These are phyloP conservation scores for Phaeotremella skinneri DNA, from an alignment of 768 basidiomycete species.

Conservation along the genomic window DNA sequence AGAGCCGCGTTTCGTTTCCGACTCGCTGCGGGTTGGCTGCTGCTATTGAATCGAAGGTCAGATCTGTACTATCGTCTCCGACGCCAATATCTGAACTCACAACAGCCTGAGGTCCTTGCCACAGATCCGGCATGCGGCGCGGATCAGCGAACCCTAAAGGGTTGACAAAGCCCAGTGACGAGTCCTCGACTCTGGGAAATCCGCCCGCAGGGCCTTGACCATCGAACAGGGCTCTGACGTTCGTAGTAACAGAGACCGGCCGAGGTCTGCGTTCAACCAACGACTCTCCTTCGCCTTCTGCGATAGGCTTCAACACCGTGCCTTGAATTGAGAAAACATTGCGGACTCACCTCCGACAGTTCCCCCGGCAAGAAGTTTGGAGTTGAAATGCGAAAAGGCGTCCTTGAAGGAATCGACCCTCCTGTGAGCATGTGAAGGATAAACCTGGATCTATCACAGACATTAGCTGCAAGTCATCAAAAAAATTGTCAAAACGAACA, in stretches of 20 bases:
- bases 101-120: slow-evolving; percentile 21
- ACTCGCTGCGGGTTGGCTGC: slow-evolving; percentile 16
- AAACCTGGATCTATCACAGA: slow-evolving; percentile 33
- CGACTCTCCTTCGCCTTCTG: slow-evolving; percentile 75
- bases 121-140: slow-evolving; percentile 19
- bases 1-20: slow-evolving; percentile 37
- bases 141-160: slow-evolving; percentile 30
- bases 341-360: slow-evolving; percentile 60
- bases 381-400: slow-evolving; percentile 94
- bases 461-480: not conserved
- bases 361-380: slow-evolving; percentile 75
- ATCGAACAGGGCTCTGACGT: slow-evolving; percentile 93
- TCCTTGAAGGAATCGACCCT: slow-evolving; percentile 90
- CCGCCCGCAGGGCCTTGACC: slow-evolving; percentile 52
- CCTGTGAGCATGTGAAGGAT: slow-evolving; percentile 58
- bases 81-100: slow-evolving; percentile 24
- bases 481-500: slow-evolving; percentile 58
- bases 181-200: slow-evolving; percentile 15
- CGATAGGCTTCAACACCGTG: slow-evolving; percentile 5
- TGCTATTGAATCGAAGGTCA: not conserved
- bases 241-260: slow-evolving; percentile 81
- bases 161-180: slow-evolving; percentile 26
- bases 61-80: not conserved
- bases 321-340: slow-evolving; percentile 54
- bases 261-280: slow-evolving; percentile 62